Base-by-base conservation (phyloP, 805 yeast genomes). In the Ascoidea tarda region DNA sequence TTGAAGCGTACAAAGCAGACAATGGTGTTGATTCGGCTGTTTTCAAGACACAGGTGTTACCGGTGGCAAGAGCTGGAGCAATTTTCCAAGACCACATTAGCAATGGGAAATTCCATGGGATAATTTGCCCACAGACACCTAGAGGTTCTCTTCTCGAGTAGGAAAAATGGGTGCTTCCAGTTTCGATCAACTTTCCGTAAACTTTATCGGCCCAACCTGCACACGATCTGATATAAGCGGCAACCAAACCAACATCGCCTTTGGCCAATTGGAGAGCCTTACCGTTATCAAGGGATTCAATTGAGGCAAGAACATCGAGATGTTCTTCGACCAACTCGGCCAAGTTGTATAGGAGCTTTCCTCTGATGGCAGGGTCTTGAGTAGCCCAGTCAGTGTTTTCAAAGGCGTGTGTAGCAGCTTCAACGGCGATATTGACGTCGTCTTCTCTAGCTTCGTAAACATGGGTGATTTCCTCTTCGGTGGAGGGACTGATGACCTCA, bases 21-120 rank as follows among this genome's bases (percentile, higher is more conserved):
- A 81, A 71, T 57, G 86, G 86, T 51, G 87, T 81, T 51, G 78
- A 71, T 63, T 79, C 84, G 53, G 86, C 80, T 47, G 85, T 74
- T 65, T 81, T 81, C 63, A 81, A 69, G 52, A 81, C 78, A 59
- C 78, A 69, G 51, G 83, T 73, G 69, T 80, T 79, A 66, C 84
- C 84, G 54, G 85, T 77, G 55, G 81, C 83, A 59, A 80, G 68
- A 58, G 82, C 83, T 49, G 87, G 85, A 57, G 81, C 84, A 55
- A 79, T 69, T 62, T 81, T 81, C 86, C 87, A 81, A 45, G 82
- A 69, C 67, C 79, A 76, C 74, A 82, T 81, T 62, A 80, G 72
- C 62, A 81, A 70, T 59, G 87, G 86, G 73, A 80, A 81, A 65
- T 81, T 81, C 87, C 86, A 81, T 59, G 87, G 85, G 60, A 81